Conservation (phyloP, 192 early-diverging fungal species). For the Coemansia sp. region DNA sequence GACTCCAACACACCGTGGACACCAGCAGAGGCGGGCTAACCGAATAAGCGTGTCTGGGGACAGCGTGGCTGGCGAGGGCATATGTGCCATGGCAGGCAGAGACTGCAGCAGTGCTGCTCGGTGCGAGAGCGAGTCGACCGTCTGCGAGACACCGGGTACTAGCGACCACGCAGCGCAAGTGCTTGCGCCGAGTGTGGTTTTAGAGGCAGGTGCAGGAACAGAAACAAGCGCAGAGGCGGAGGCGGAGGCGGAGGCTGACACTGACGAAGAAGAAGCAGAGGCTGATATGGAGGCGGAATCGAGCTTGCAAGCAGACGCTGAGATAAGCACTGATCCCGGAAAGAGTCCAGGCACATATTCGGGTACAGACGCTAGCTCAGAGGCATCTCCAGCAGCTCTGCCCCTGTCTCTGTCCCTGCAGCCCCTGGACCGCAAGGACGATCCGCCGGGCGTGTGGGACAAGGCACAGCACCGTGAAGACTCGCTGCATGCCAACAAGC, state of each 20-base stretch:
- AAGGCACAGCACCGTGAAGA: no score
- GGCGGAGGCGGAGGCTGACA: not conserved
- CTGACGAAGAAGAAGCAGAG: no score
- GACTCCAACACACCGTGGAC: not conserved
- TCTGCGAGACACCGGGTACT: conserved; percentile 9
- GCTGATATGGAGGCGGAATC: no score
- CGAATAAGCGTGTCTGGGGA: not conserved
- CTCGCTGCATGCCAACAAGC: not conserved
- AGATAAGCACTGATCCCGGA: no score
- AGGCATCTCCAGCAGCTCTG: no score
- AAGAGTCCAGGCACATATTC: no score
- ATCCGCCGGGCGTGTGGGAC: not conserved
- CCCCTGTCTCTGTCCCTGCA: no score
- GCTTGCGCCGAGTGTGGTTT: no score
- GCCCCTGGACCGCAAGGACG: not conserved
- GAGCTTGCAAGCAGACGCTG: no score
- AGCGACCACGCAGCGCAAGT: not conserved
- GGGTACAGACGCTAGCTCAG: no score
- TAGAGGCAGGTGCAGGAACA: no score
- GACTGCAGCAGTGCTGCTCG: not conserved
- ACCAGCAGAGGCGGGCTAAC: not conserved
- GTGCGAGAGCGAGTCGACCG: conserved; percentile 23
- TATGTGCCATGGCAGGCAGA: not conserved
- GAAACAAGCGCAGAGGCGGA: not conserved
- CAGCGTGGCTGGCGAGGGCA: not conserved